Conservation (phyloP, 805 yeast genomes). For the Komagataella pastoris region DNA sequence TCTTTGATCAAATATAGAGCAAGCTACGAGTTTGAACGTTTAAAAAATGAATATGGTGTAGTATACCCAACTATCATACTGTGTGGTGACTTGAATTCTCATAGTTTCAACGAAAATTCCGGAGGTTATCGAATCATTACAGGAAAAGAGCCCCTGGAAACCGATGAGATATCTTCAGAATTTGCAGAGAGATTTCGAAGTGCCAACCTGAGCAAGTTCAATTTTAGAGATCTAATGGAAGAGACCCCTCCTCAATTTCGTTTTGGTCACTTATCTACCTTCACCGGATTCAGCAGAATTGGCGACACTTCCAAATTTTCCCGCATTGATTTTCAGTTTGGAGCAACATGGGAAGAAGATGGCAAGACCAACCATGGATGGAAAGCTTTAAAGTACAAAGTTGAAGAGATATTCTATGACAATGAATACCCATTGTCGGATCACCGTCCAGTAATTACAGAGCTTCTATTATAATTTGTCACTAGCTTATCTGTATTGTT, state of each 20-base stretch:
- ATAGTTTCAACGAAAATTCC: slow-evolving; percentile 24
- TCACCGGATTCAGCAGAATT: slow-evolving; percentile 22
- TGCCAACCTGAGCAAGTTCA: slow-evolving; percentile 8
- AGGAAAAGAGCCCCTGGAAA: slow-evolving; percentile 4
- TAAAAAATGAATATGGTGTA: background rate
- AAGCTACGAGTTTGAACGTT: slow-evolving; percentile 21
- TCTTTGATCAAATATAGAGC: slow-evolving; percentile 23
- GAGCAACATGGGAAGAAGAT: slow-evolving; percentile 10
- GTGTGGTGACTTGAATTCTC: slow-evolving; percentile 47
- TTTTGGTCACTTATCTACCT: slow-evolving; percentile 22
- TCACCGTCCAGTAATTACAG: slow-evolving; percentile 26
- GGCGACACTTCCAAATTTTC: slow-evolving; percentile 9
- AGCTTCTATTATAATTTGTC: background rate
- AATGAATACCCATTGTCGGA: slow-evolving; percentile 25
- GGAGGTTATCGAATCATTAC: slow-evolving; percentile 19
- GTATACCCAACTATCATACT: slow-evolving; percentile 8
- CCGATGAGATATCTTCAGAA: slow-evolving; percentile 7
- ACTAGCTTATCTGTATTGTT: background rate
- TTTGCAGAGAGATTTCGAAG: slow-evolving; percentile 11
- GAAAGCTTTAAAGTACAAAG: slow-evolving; percentile 15
- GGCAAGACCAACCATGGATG: slow-evolving; percentile 4
- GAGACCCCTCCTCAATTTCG: slow-evolving; percentile 13
- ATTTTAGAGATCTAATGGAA: slow-evolving; percentile 14
- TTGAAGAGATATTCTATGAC: slow-evolving; percentile 23
- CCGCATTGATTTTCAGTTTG: slow-evolving; percentile 27